Conservation (phyloP, 2,329 filamentous ascomycete genomes). For the Parasarocladium wereldwijsianum region DNA sequence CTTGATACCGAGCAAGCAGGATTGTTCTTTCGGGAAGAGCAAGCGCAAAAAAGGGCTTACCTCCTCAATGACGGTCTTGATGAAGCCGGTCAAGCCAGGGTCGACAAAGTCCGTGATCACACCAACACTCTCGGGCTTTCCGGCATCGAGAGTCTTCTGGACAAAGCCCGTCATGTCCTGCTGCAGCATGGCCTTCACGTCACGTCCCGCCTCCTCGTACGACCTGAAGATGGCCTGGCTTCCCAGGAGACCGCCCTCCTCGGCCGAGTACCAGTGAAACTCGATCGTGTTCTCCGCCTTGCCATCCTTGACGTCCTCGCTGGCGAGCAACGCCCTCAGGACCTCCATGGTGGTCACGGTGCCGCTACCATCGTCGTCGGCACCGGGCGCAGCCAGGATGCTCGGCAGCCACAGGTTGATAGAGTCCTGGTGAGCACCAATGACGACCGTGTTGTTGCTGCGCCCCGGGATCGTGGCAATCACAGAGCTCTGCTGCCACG, state of each 20-base stretch:
- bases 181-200: slow-evolving; percentile 93
- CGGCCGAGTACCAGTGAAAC: slow-evolving; percentile 92
- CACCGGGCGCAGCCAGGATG: slow-evolving; percentile 71
- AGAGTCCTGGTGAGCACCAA: slow-evolving; percentile 88
- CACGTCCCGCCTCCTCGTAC: slow-evolving; percentile 58
- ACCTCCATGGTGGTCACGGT: slow-evolving; percentile 92
- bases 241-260: slow-evolving; percentile 76
- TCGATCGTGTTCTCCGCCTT: slow-evolving; percentile 76
- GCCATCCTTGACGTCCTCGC: slow-evolving; percentile 54
- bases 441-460: slow-evolving; percentile 72
- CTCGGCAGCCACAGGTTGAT: slow-evolving; percentile 87
- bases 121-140: slow-evolving; percentile 71
- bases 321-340: slow-evolving; percentile 63
- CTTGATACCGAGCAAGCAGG: slow-evolving; percentile 1
- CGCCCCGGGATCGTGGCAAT: slow-evolving; percentile 84
- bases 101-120: slow-evolving; percentile 91
- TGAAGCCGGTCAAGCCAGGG: slow-evolving; percentile 66
- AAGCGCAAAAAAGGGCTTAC: slow-evolving; percentile 9
- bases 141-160: slow-evolving; percentile 67
- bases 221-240: slow-evolving; percentile 78
- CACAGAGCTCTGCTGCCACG: slow-evolving; percentile 81
- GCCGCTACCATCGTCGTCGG: slow-evolving; percentile 89
- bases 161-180: slow-evolving; percentile 96
- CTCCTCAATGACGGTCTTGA: slow-evolving; percentile 70
- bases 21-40: too few relatives aligned